These are phyloP conservation scores for Rhodamnia argentea DNA, from an alignment of 345 rosid species.

Conservation along the genomic window DNA sequence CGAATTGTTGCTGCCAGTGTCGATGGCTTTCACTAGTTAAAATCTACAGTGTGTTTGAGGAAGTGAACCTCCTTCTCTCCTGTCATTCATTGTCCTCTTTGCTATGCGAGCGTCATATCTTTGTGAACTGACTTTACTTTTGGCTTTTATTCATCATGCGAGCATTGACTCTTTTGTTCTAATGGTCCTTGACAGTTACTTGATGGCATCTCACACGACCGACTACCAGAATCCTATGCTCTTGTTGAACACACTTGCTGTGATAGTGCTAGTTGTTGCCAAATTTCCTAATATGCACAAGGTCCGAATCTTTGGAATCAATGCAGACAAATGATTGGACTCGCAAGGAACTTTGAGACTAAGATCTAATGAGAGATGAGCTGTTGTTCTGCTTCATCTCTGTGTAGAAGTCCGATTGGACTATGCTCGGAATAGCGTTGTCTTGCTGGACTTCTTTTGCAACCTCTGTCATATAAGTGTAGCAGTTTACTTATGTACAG, in stretches of 20 bases:
- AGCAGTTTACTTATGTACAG: not conserved
- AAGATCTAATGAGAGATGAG: not conserved
- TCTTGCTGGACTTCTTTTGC: not conserved
- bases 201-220: conserved; percentile 97
- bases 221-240: conserved; percentile 93
- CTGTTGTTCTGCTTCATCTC: not conserved
- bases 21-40: not conserved
- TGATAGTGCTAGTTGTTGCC: conserved; percentile 76
- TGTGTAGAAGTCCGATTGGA: not conserved
- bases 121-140: not conserved
- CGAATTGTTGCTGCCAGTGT: not conserved
- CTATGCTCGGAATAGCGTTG: not conserved
- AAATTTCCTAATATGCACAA: conserved; percentile 99
- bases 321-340: conserved; percentile 49
- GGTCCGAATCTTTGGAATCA: conserved; percentile 97
- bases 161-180: not conserved
- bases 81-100: not conserved
- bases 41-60: not conserved
- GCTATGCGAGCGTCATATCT: not conserved
- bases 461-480: not conserved
- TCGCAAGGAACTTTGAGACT: not conserved
- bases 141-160: not conserved
- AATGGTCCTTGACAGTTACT: conserved; percentile 37
- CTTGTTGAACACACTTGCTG: conserved; percentile 82
- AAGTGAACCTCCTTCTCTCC: not conserved